Percentiles rank a stretch among this genome's conserved stretches.
These are phyloP conservation scores for Malassezia furfur DNA, from an alignment of 1,284 basidiomycete species.

Conservation along the genomic window DNA sequence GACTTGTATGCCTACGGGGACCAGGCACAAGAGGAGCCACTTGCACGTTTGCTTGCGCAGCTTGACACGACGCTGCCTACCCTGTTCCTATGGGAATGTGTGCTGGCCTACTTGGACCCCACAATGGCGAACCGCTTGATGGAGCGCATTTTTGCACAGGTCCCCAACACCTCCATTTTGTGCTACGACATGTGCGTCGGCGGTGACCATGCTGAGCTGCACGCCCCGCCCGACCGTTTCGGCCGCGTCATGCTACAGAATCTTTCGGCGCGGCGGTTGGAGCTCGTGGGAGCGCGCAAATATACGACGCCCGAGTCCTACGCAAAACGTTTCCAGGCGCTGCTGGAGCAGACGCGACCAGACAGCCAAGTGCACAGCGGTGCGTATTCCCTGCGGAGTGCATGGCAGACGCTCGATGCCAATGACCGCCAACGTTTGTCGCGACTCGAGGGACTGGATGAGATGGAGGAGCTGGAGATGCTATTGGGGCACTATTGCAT, in stretches of 20 bases:
- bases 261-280: conserved; percentile 32
- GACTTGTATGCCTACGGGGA: conserved; percentile 6
- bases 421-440: conserved; percentile 19
- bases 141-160: conserved; percentile 8
- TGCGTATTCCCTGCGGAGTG: conserved; percentile 1
- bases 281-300: conserved; percentile 33
- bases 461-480: conserved; percentile 47
- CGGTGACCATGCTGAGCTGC: conserved; percentile 19
- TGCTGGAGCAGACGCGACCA: neutral
- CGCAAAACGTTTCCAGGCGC: conserved; percentile 20
- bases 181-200: conserved; percentile 43
- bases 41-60: conserved; percentile 4
- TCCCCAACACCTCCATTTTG: conserved; percentile 17
- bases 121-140: conserved; percentile 24
- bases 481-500: conserved; percentile 43
- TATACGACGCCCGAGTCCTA: conserved; percentile 28
- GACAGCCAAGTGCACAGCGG: neutral
- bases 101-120: conserved; percentile 37
- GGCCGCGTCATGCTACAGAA: conserved; percentile 46
- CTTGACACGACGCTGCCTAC: conserved; percentile 25
- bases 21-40: too few relatives aligned
- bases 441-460: conserved; percentile 40
- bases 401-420: conserved; percentile 3
- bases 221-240: conserved; percentile 21
- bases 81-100: conserved; percentile 44